Conservation (phyloP, 2,329 filamentous ascomycete genomes). For the Aspergillus spinulosporus region DNA sequence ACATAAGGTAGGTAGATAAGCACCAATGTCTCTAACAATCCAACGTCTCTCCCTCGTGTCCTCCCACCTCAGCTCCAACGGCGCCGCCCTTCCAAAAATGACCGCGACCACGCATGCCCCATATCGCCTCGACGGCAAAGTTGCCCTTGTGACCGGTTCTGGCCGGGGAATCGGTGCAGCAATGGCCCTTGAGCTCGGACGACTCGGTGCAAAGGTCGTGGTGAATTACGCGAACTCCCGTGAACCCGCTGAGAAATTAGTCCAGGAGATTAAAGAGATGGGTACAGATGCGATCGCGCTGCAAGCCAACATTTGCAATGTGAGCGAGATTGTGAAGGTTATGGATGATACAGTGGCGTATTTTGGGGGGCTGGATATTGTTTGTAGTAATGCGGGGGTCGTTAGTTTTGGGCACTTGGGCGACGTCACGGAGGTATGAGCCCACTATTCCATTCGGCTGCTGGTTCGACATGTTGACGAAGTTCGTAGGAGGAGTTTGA, state of each 20-base stretch:
- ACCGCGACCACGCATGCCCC: constrained; percentile 1
- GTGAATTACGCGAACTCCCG: constrained; percentile 58
- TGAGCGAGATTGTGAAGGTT: constrained; percentile 62
- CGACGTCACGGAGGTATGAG: constrained; percentile 34
- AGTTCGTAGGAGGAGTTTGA: constrained; percentile 36
- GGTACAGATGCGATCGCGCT: constrained; percentile 64
- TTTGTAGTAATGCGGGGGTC: constrained; percentile 43
- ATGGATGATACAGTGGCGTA: constrained; percentile 63
- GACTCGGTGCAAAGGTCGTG: constrained; percentile 41
- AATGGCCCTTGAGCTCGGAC: constrained; percentile 44
- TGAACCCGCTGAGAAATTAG: constrained; percentile 65
- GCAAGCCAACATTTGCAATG: constrained; percentile 67
- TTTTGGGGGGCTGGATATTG: constrained; percentile 69
- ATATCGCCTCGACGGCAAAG: constrained; percentile 35
- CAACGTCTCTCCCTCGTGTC: background rate
- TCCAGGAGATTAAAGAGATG: constrained; percentile 63
- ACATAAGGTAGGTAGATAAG: background rate
- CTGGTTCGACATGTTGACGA: background rate
- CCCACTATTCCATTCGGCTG: constrained; percentile 22
- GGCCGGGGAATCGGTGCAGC: constrained; percentile 45
- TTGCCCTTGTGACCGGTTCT: constrained; percentile 38
- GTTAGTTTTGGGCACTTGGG: constrained; percentile 44
- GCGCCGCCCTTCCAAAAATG: background rate
- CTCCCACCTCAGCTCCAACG: background rate
- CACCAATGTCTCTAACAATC: background rate